Percentiles rank a stretch among this genome's conserved stretches.
phyloP scores from a whole-genome alignment of 768 basidiomycete species.

The Naganishia antarctica region DNA sequence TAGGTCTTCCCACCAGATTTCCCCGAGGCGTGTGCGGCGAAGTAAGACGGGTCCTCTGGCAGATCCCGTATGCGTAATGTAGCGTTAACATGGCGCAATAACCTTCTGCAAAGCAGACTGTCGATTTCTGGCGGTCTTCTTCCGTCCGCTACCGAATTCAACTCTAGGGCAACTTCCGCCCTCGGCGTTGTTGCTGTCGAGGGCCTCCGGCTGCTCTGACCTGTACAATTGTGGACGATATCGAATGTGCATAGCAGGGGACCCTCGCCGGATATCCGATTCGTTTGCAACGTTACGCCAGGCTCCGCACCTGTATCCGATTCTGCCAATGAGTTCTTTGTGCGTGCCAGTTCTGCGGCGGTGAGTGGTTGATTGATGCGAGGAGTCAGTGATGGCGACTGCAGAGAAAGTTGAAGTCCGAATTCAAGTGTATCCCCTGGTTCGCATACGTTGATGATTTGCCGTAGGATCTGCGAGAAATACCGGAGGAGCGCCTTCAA shows the following conservation, averaged over 20 bases:
- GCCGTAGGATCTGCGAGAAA: conserved; percentile 66
- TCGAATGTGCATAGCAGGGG: conserved; percentile 60
- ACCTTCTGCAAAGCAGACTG: conserved; percentile 37
- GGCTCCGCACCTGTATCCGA: conserved; percentile 18
- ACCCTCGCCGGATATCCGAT: conserved; percentile 37
- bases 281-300: conserved; percentile 37
- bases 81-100: conserved; percentile 44
- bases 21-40: conserved; percentile 21
- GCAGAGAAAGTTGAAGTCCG: conserved; percentile 57
- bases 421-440: conserved; percentile 78
- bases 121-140: conserved; percentile 38
- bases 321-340: conserved; percentile 5
- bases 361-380: conserved; percentile 33
- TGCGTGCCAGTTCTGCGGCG: conserved; percentile 31
- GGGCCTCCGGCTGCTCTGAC: conserved; percentile 28
- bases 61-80: conserved; percentile 30
- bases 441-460: conserved; percentile 66
- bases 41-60: conserved; percentile 29
- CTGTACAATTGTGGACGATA: conserved; percentile 55
- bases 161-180: conserved; percentile 15
- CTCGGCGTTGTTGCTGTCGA: conserved; percentile 21
- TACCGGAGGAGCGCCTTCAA: neutral
- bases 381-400: conserved; percentile 45
- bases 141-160: neutral
- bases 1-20: conserved; percentile 56